Base-by-base conservation (phyloP, 441 rosid genomes). In the Flueggea neowawraea region DNA sequence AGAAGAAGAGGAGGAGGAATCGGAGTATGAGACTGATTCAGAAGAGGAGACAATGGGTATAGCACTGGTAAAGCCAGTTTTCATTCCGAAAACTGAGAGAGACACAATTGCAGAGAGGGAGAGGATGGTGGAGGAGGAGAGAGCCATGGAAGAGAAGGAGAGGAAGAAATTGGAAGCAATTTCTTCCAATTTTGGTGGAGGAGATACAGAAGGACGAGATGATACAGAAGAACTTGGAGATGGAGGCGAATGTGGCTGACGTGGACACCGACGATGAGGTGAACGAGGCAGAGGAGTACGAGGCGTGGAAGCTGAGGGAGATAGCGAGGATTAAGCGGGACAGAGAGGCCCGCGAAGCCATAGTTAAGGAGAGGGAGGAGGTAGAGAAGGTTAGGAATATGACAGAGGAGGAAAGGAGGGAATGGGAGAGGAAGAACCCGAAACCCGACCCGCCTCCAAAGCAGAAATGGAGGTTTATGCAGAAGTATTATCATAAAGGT, bases 391-490 rank as follows among this genome's bases (percentile, higher is more conserved):
- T 90, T 64, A 85, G 97, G 68, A 93, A 86, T 67, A 93, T 93
- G 97, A 93, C 97, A 13, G 98, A 90, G 71, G 96, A 88, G 55
- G 97, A 93, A 79, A 86, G 95, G 77, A 84, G 94, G 68, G 98
- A 92, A 31, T 92, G 90, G 94, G 98, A 92, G 78, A 78, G 91
- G 80, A 88, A 78, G 82, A 88, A 90, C 68, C 95, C 96, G 4
- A 90, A 81, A 72, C 70, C 89, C 50, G 73, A 80, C 45, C 57
- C 75, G 5, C 69, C 72, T 31, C 58, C 86, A 0, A 93, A 93
- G 78, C 86, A 84, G 74, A 88, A 93, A 64, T 88, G 97, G 98
- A 84, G 80, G 65, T 90, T 90, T 66, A 90, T 90, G 98, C 97
- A 92, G 76, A 90, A 90, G 71, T 92, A 90, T 59, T 88, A 65